phyloP scores from a whole-genome alignment of 805 yeast species.

The Teunomyces gatunensis region DNA sequence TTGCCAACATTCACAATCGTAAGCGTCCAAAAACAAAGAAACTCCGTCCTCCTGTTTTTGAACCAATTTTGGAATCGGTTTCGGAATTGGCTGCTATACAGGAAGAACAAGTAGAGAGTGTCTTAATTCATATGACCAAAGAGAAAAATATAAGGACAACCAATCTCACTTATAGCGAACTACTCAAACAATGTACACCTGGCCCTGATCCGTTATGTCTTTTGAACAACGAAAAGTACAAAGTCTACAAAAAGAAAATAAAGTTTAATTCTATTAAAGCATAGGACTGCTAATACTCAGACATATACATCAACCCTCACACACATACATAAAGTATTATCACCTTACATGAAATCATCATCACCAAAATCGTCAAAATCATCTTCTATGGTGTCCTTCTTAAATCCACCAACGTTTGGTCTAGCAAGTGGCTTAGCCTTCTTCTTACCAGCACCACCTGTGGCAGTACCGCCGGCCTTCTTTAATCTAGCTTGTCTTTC shows the following conservation, averaged over 20 bases:
- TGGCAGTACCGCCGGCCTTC: constrained; percentile 79
- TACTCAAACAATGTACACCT: constrained; percentile 6
- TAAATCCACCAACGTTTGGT: constrained; percentile 51
- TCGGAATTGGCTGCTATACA: background rate
- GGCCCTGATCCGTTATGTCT: constrained; percentile 16
- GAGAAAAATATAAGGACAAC: background rate
- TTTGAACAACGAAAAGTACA: constrained; percentile 3
- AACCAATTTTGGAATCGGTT: background rate
- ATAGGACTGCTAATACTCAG: background rate
- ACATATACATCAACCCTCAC: background rate
- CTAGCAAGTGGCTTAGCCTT: constrained; percentile 82
- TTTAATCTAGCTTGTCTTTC: constrained; percentile 86
- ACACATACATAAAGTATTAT: constrained; percentile 1
- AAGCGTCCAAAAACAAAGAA: background rate
- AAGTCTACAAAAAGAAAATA: constrained; percentile 2
- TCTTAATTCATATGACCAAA: background rate
- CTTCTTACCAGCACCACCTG: constrained; percentile 94
- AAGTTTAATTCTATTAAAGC: background rate
- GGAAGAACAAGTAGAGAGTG: background rate
- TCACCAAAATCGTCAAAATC: constrained; percentile 63
- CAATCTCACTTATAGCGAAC: background rate
- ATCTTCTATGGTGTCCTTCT: constrained; percentile 62
- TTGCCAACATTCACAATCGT: constrained; percentile 6
- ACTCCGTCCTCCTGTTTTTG: background rate
- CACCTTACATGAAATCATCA: constrained; percentile 73